phyloP scores from a whole-genome alignment of 768 basidiomycete genomes.

The Leccinum subgranulosum region DNA sequence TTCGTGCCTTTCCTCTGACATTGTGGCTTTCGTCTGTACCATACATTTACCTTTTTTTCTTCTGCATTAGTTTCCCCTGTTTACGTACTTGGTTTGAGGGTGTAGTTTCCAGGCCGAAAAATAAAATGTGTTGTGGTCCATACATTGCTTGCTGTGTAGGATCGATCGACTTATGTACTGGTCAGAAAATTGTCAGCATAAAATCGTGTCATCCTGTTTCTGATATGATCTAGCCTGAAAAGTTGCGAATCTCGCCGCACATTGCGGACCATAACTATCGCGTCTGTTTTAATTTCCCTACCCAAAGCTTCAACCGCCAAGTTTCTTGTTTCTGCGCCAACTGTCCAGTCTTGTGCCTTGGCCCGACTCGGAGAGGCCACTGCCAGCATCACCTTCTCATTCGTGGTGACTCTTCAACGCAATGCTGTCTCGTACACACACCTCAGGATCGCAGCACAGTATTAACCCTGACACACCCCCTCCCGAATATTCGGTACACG shows the following conservation, averaged over 20 bases:
- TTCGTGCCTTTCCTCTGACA: background rate
- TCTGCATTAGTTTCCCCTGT: background rate
- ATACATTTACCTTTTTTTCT: background rate
- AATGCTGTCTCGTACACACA: constrained; percentile 15
- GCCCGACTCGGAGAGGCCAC: background rate
- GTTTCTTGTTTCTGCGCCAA: background rate
- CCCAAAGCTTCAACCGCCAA: background rate
- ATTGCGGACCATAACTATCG: background rate
- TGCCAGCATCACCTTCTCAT: background rate
- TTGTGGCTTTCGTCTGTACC: background rate
- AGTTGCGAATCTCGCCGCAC: background rate
- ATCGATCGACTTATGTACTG: background rate
- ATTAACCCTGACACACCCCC: constrained; percentile 29
- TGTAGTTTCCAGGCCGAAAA: background rate
- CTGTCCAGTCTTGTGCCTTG: background rate
- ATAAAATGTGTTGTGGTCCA: background rate
- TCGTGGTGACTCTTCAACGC: background rate
- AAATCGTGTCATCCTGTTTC: background rate
- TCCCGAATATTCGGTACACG: constrained; percentile 26
- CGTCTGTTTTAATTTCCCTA: background rate
- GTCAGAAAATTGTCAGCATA: background rate
- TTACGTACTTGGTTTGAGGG: background rate
- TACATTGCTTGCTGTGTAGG: background rate
- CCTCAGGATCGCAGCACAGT: constrained; percentile 15
- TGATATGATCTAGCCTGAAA: background rate